Conservation (phyloP, 306 rosid species). For the Rubus idaeus region DNA sequence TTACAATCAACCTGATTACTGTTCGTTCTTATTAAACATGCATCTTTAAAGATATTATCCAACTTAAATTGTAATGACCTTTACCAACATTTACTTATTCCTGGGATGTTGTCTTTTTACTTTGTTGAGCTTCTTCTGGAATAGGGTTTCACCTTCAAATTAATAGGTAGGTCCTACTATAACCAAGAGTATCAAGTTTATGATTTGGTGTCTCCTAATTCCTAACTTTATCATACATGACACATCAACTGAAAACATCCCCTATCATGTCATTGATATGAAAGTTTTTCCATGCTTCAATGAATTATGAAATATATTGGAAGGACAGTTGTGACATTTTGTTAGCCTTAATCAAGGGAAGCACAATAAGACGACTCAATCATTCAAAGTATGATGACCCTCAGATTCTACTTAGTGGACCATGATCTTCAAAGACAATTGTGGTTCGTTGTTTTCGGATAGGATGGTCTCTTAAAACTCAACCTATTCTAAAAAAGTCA, state of each 20-base stretch:
- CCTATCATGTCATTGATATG: conserved; percentile 3
- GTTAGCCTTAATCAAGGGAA: conserved; percentile 40
- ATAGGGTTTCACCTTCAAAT: neutral
- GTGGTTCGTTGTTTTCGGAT: conserved; percentile 18
- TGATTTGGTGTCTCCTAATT: conserved; percentile 28
- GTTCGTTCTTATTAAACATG: no score
- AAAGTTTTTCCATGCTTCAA: neutral
- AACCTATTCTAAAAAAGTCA: neutral
- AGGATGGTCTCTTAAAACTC: neutral
- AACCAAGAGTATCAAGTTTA: conserved; percentile 22
- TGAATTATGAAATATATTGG: conserved; percentile 1
- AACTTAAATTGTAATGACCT: no score
- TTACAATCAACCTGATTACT: no score
- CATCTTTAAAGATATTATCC: no score
- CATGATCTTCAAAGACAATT: conserved; percentile 1
- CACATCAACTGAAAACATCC: conserved; percentile 6
- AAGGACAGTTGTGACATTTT: conserved; percentile 31
- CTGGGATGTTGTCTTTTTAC: no score
- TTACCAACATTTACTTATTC: no score
- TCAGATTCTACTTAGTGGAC: conserved; percentile 40
- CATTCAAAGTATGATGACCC: conserved; percentile 22
- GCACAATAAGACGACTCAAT: conserved; percentile 26
- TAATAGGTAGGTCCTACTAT: conserved; percentile 36
- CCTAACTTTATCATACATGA: conserved; percentile 13
- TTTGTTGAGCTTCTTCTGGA: neutral